A percentile compares a stretch with the other conserved stretches of the same genome.
Evolutionary conservation across 495 filamentous ascomycete genomes (phyloP).

Genomic region (Extremus antarcticus): DNA sequence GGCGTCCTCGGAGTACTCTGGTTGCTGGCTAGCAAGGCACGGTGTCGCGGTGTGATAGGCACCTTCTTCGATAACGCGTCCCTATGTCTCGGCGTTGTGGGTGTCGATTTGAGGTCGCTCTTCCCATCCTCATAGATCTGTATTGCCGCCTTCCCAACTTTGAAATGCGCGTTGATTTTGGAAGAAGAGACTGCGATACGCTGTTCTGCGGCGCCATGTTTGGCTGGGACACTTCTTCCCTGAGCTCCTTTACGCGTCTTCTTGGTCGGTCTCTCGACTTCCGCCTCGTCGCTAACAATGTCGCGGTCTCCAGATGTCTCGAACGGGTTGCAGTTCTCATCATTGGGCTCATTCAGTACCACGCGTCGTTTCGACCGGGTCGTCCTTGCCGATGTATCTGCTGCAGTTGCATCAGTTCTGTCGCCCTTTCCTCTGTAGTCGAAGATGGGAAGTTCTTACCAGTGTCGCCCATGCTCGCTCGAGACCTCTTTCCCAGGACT

Average conservation of each 20-base stretch:
- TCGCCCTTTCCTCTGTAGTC: not conserved
- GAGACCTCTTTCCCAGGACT: constrained; percentile 20
- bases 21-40: constrained; percentile 47
- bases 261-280: constrained; percentile 3
- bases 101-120: constrained; percentile 27
- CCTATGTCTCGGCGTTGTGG: constrained; percentile 56
- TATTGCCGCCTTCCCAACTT: constrained; percentile 17
- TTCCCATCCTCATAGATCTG: constrained; percentile 18
- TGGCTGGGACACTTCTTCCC: constrained; percentile 19
- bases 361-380: constrained; percentile 55
- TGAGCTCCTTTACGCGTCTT: not conserved
- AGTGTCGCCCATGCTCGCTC: constrained; percentile 3
- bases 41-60: constrained; percentile 59
- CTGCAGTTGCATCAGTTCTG: not conserved
- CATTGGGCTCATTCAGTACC: constrained; percentile 34
- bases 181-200: constrained; percentile 23
- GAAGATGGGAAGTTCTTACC: constrained; percentile 5
- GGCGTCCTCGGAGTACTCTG: constrained; percentile 44
- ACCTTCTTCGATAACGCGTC: constrained; percentile 52
- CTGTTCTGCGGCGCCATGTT: constrained; percentile 24
- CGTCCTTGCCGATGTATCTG: constrained; percentile 18
- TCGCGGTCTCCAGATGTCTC: constrained; percentile 23
- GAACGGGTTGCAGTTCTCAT: constrained; percentile 47
- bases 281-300: constrained; percentile 24
- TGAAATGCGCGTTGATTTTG: constrained; percentile 27